Evolutionary conservation across 2,329 filamentous ascomycete species (phyloP), one percentile per base, ranked within the genome.

Genomic region (Akanthomyces dipterigenus): DNA sequence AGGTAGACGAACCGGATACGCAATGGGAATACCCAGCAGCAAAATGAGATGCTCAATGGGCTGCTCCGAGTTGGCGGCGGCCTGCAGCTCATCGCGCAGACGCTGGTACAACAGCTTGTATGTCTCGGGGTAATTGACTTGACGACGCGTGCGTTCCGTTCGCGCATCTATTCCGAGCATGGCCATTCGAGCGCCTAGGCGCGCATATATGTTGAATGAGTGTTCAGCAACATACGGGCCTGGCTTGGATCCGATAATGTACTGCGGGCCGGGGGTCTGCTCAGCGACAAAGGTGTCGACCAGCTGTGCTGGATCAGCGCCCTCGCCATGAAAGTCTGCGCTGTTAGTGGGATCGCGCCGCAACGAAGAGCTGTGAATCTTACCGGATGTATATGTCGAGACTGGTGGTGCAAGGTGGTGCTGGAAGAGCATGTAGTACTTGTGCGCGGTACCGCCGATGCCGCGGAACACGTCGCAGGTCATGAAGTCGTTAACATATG

Each of bases 351-450:
- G 83, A 18, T 24, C 20, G 14, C 16, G 12, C 9, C 18, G 34
- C 5, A 31, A 34, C 8, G 2, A 24, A 28, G 12, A 4, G 24
- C 12, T 22, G 3, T 12, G 7, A 12, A 20, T 24, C 63, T 64
- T 65, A 80, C 89, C 89, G 1, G 90, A 90, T 3, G 91, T 96
- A 72, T 88, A 97, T 1, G 93, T 96, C 34, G 90, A 93, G 64
- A 83, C 79, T 0, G 93, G 92, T 1, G 93, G 93, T 14, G 93
- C 85, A 55, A 96, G 78, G 69, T 97, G 93, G 68, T 99, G 95
- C 76, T 99, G 95, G 75, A 99, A 99, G 11, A 99, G 83, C 83
- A 98, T 85, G 72, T 99, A 99, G 75, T 98, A 98, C 75, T 99
- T 99, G 80, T 95, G 96, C 1, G 95, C 95, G 60, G 93, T 87